A percentile compares a stretch with the other conserved stretches of the same genome.
phyloP scores from a whole-genome alignment of 2,329 filamentous ascomycete genomes.

The Colletotrichum orchidophilum region DNA sequence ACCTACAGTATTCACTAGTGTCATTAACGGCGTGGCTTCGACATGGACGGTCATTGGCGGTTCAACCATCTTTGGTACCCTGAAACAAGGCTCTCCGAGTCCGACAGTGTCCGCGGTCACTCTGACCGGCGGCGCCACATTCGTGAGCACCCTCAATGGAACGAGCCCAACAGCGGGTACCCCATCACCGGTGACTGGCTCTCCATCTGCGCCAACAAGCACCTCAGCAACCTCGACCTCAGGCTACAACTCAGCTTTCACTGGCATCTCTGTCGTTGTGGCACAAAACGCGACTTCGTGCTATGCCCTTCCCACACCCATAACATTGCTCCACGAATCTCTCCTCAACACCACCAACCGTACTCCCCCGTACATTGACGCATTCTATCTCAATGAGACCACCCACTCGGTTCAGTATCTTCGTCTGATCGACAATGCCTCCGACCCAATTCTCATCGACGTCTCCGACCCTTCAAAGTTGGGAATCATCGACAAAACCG shows the following conservation, averaged over 20 bases:
- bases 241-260: slow-evolving; percentile 17
- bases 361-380: slow-evolving; percentile 48
- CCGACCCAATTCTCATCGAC: slow-evolving; percentile 44
- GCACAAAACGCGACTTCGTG: slow-evolving; percentile 18
- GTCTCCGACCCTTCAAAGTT: slow-evolving; percentile 45
- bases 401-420: slow-evolving; percentile 45
- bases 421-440: slow-evolving; percentile 42
- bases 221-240: neutral
- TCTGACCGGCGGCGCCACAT: neutral
- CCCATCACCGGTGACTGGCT: neutral
- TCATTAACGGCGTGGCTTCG: neutral
- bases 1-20: neutral
- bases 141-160: neutral
- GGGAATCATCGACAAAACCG: slow-evolving; percentile 42
- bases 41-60: slow-evolving; percentile 3
- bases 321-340: slow-evolving; percentile 36
- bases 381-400: slow-evolving; percentile 45
- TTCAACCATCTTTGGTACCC: neutral
- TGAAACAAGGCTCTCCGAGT: neutral
- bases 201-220: neutral
- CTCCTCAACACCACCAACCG: slow-evolving; percentile 42
- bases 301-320: slow-evolving; percentile 9
- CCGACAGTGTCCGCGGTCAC: neutral
- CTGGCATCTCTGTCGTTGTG: slow-evolving; percentile 12
- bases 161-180: neutral